Evolutionary conservation across 306 rosid genomes (phyloP).

Genomic region (Prunus salicina): DNA sequence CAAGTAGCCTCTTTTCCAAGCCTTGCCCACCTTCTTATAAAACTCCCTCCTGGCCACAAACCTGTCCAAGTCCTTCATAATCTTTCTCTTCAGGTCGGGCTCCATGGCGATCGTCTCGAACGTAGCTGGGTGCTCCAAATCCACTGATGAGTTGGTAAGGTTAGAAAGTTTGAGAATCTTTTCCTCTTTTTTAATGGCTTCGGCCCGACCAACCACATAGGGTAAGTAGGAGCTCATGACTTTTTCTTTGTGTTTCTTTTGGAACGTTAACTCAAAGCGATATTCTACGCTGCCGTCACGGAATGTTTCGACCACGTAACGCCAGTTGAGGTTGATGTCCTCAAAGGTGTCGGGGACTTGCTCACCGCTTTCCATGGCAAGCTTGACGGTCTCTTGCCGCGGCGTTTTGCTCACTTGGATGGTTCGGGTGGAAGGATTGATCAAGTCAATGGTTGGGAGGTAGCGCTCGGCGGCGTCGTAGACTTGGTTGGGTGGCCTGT

Average conservation of each 20-base stretch:
- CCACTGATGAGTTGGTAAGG: too few relatives aligned
- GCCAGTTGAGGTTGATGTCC: too few relatives aligned
- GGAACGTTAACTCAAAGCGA: conserved; percentile 25
- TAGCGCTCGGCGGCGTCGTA: conserved; percentile 34
- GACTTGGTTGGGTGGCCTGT: conserved; percentile 34
- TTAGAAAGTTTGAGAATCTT: conserved; percentile 28
- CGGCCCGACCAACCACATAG: conserved; percentile 19
- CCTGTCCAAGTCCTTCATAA: neutral
- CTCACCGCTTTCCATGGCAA: conserved; percentile 25
- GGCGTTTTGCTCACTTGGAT: conserved; percentile 22
- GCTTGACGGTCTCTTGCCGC: conserved; percentile 17
- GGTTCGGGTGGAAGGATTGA: conserved; percentile 9
- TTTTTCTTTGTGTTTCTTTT: conserved; percentile 25
- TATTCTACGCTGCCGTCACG: neutral
- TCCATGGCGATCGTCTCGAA: conserved; percentile 43
- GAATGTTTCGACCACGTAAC: too few relatives aligned
- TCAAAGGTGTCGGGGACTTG: conserved; percentile 18
- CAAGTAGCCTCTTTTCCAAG: conserved; percentile 50
- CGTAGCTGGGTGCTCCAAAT: conserved; percentile 40
- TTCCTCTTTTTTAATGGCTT: conserved; percentile 11
- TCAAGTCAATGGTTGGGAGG: conserved; percentile 24
- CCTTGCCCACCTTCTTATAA: conserved; percentile 18
- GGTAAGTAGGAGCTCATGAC: conserved; percentile 31
- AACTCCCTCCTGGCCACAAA: too few relatives aligned
- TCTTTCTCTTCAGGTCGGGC: conserved; percentile 22